These are phyloP conservation scores for Dothideomycetes sp. DNA, from an alignment of 2,329 filamentous ascomycete genomes.

Conservation along the genomic window DNA sequence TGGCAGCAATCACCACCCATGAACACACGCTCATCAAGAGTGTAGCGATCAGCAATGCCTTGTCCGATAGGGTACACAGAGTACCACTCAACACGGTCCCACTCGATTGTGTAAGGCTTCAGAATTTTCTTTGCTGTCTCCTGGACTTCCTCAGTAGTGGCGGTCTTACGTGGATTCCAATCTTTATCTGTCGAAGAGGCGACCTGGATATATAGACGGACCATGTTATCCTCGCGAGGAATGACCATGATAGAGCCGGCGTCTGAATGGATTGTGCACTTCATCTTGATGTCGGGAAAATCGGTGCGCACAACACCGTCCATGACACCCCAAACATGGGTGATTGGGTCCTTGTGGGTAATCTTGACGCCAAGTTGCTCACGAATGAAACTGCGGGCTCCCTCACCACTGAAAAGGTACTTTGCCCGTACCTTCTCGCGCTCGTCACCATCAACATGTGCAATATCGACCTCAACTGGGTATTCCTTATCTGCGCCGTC, in stretches of 20 bases:
- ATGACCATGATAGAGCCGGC: conserved; percentile 57
- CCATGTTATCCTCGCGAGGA: conserved; percentile 45
- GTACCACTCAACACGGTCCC: conserved; percentile 58
- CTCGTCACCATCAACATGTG: conserved; percentile 63
- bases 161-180: conserved; percentile 52
- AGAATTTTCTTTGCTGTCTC: conserved; percentile 49
- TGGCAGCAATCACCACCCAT: conserved; percentile 59
- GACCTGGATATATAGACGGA: conserved; percentile 50
- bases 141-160: conserved; percentile 51
- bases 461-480: conserved; percentile 69
- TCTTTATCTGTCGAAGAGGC: conserved; percentile 53
- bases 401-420: conserved; percentile 56
- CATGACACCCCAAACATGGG: conserved; percentile 59
- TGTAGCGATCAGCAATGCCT: conserved; percentile 56
- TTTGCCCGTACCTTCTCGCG: conserved; percentile 57
- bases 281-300: conserved; percentile 58
- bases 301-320: conserved; percentile 55
- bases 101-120: conserved; percentile 51
- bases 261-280: conserved; percentile 59
- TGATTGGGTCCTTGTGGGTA: conserved; percentile 53
- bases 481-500: conserved; percentile 56
- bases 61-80: conserved; percentile 59
- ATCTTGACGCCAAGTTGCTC: conserved; percentile 59
- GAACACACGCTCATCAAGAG: conserved; percentile 55
- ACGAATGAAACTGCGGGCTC: conserved; percentile 51